A percentile compares a stretch with the other conserved stretches of the same genome.
Conservation (phyloP, 75 land plant genomes). For the Adiantum capillusveneris region DNA sequence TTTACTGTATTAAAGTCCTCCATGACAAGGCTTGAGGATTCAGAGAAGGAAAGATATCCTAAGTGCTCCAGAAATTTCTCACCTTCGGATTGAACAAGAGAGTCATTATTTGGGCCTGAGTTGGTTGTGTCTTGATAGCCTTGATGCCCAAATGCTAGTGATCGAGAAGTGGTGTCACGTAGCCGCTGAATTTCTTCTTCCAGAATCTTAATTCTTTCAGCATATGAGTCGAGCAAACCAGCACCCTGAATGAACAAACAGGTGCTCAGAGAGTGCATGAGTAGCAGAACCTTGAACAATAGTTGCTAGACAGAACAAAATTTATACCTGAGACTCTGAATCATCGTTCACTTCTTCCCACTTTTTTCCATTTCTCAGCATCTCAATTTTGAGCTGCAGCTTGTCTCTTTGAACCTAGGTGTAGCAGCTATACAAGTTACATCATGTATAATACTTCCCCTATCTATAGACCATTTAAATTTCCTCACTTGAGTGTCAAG, state of each 20-base stretch:
- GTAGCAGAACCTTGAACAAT: too few relatives aligned
- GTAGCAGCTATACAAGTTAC: too few relatives aligned
- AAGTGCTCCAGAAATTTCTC: too few relatives aligned
- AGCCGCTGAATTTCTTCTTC: slow-evolving; percentile 41
- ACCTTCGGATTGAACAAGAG: neutral
- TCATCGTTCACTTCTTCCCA: slow-evolving; percentile 50
- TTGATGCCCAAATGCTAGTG: neutral
- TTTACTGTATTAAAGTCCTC: too few relatives aligned
- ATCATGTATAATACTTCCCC: neutral
- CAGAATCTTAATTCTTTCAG: slow-evolving; percentile 46
- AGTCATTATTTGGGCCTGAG: neutral
- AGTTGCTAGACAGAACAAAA: too few relatives aligned
- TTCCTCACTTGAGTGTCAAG: slow-evolving; percentile 71
- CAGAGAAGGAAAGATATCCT: too few relatives aligned
- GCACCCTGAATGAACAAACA: slow-evolving; percentile 37
- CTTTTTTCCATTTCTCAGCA: slow-evolving; percentile 57
- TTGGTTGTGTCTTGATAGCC: too few relatives aligned
- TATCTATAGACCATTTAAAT: neutral
- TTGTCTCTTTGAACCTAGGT: slow-evolving; percentile 77
- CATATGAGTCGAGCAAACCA: slow-evolving; percentile 44
- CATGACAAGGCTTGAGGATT: too few relatives aligned
- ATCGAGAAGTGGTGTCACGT: neutral
- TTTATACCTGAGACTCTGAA: neutral
- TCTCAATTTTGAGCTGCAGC: slow-evolving; percentile 66
- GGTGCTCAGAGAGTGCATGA: too few relatives aligned